Percentiles rank a stretch among this genome's conserved stretches.
These are phyloP conservation scores for Amanita exitialis DNA, from an alignment of 768 basidiomycete genomes.

Conservation along the genomic window DNA sequence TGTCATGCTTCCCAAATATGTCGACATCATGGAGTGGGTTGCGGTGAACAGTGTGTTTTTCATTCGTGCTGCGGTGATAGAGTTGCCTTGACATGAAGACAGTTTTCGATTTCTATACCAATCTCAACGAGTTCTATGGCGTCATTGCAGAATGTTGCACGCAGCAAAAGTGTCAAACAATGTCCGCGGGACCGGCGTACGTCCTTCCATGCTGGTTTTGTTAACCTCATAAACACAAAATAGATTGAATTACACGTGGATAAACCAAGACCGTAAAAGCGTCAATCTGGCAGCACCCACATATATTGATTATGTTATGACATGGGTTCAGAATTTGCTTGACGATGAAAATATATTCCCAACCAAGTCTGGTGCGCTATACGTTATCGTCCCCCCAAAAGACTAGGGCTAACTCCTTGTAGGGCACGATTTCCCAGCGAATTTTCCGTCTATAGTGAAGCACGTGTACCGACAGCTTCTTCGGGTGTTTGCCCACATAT, in stretches of 20 bases:
- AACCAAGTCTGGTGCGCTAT: conserved; percentile 77
- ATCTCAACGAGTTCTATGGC: conserved; percentile 95
- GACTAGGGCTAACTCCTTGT: conserved; percentile 29
- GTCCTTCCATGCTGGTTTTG: conserved; percentile 19
- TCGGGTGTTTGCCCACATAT: conserved; percentile 96
- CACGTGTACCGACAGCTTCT: conserved; percentile 96
- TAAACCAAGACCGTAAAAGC: conserved; percentile 88
- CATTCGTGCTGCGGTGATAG: neutral
- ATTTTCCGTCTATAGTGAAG: conserved; percentile 85
- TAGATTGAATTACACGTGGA: conserved; percentile 96
- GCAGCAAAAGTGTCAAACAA: conserved; percentile 77
- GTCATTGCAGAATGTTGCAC: conserved; percentile 94
- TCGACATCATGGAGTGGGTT: conserved; percentile 99
- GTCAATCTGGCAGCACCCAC: conserved; percentile 91
- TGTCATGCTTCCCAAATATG: conserved; percentile 89
- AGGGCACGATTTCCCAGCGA: conserved; percentile 86
- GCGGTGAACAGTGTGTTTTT: conserved; percentile 53
- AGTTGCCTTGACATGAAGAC: neutral
- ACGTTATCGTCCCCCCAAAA: conserved; percentile 35
- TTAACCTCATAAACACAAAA: neutral
- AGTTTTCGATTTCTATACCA: conserved; percentile 99
- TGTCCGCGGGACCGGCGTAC: conserved; percentile 87
- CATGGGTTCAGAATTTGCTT: conserved; percentile 92
- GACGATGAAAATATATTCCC: conserved; percentile 92
- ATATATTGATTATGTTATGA: conserved; percentile 99